These are phyloP conservation scores for Acorus calamus DNA, from an alignment of 106 monocot species.

Conservation along the genomic window DNA sequence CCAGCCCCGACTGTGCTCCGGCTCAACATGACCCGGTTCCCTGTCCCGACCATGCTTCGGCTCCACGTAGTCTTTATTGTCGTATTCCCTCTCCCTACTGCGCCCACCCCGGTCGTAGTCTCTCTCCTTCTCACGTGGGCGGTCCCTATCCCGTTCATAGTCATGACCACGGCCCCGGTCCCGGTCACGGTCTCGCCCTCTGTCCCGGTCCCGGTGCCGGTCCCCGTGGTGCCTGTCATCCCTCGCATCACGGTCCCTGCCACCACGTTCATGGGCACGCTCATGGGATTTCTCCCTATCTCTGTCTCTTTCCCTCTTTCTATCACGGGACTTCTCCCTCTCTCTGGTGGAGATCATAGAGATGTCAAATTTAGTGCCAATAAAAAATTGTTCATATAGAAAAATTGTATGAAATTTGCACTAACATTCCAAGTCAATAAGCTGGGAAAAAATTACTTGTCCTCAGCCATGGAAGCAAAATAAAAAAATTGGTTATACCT, in stretches of 20 bases:
- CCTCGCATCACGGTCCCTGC: conserved; percentile 14
- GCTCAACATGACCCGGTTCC: too few relatives aligned
- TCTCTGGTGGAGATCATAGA: conserved; percentile 18
- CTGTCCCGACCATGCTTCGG: conserved; percentile 20
- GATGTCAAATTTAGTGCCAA: too few relatives aligned
- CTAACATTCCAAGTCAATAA: too few relatives aligned
- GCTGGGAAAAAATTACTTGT: too few relatives aligned
- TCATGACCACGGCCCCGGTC: conserved; percentile 19
- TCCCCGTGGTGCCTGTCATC: neutral
- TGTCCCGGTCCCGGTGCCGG: conserved; percentile 20
- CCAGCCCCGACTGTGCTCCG: too few relatives aligned
- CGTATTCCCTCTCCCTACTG: conserved; percentile 12
- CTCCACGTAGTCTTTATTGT: conserved; percentile 17
- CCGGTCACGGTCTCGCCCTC: conserved; percentile 35
- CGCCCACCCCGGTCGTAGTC: conserved; percentile 3
- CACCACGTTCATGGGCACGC: conserved; percentile 21
- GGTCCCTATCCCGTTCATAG: conserved; percentile 31
- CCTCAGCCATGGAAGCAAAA: conserved; percentile 1
- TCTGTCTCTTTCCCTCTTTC: conserved; percentile 41
- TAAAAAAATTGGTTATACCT: conserved; percentile 17
- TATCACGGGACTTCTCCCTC: conserved; percentile 64
- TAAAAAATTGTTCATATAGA: too few relatives aligned
- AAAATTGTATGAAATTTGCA: too few relatives aligned
- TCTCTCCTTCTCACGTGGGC: conserved; percentile 21
- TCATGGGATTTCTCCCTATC: conserved; percentile 30